These are phyloP conservation scores for Lentinus tigrinus DNA, from an alignment of 768 basidiomycete species.

Conservation along the genomic window DNA sequence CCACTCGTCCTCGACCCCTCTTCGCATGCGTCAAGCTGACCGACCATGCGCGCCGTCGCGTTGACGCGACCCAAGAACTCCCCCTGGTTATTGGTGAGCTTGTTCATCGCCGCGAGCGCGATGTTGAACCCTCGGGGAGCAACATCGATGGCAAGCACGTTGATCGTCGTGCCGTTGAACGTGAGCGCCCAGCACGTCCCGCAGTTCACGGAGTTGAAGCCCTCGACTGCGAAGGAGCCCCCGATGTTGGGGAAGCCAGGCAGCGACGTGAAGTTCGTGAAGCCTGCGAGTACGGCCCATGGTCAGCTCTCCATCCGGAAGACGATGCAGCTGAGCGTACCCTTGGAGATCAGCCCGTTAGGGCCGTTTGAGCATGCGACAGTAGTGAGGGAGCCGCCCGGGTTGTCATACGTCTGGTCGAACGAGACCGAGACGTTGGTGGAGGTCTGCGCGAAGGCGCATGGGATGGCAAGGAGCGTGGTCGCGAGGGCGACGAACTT, in stretches of 20 bases:
- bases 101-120: conserved; percentile 27
- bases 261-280: conserved; percentile 46
- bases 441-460: background rate
- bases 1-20: background rate
- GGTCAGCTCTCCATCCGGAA: background rate
- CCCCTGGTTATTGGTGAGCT: conserved; percentile 23
- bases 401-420: conserved; percentile 50
- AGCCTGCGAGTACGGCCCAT: conserved; percentile 20
- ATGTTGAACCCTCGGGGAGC: conserved; percentile 38
- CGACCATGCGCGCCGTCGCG: background rate
- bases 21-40: background rate
- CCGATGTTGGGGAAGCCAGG: conserved; percentile 61
- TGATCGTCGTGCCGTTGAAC: conserved; percentile 44
- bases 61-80: conserved; percentile 21
- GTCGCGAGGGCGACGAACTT: conserved; percentile 21
- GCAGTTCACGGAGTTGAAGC: conserved; percentile 52
- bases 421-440: conserved; percentile 30
- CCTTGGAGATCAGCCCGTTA: conserved; percentile 44
- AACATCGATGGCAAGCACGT: conserved; percentile 51
- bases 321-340: background rate
- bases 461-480: conserved; percentile 12
- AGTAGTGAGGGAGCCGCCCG: conserved; percentile 35
- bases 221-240: conserved; percentile 48
- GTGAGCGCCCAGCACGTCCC: conserved; percentile 62
- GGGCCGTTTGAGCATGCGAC: conserved; percentile 52